Evolutionary conservation across 1,284 basidiomycete species (phyloP).

Genomic region (Puccinia hordei): DNA sequence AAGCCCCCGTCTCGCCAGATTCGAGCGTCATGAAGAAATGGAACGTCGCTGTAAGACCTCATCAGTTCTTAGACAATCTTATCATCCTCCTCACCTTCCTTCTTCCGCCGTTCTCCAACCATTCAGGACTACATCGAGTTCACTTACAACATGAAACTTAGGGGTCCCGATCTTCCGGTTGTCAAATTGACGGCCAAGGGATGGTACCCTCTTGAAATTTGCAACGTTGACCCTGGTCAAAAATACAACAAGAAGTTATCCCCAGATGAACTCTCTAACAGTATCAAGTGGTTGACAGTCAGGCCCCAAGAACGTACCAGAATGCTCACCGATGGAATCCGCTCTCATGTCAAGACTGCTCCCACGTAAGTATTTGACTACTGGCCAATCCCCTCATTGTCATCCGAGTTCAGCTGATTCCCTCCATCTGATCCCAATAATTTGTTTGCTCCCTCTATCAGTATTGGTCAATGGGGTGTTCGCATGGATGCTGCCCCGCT

Average conservation of each 20-base stretch:
- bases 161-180: constrained; percentile 52
- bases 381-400: neutral
- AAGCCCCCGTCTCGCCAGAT: constrained; percentile 17
- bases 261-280: constrained; percentile 53
- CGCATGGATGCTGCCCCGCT: constrained; percentile 26
- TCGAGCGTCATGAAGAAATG: constrained; percentile 25
- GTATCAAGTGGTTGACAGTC: constrained; percentile 52
- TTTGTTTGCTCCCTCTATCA: neutral
- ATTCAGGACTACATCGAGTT: constrained; percentile 32
- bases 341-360: constrained; percentile 1
- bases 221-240: constrained; percentile 52
- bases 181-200: constrained; percentile 53
- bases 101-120: neutral
- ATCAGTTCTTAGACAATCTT: neutral
- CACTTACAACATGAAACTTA: constrained; percentile 50
- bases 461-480: constrained; percentile 37
- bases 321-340: constrained; percentile 40
- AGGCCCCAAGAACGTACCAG: constrained; percentile 35
- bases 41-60: constrained; percentile 33
- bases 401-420: neutral
- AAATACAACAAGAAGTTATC: constrained; percentile 52
- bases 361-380: constrained; percentile 24
- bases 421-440: too few species aligned
- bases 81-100: neutral
- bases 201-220: constrained; percentile 55